Base-by-base conservation (phyloP, 2,329 filamentous ascomycete genomes). In the Davidsoniella virescens region DNA sequence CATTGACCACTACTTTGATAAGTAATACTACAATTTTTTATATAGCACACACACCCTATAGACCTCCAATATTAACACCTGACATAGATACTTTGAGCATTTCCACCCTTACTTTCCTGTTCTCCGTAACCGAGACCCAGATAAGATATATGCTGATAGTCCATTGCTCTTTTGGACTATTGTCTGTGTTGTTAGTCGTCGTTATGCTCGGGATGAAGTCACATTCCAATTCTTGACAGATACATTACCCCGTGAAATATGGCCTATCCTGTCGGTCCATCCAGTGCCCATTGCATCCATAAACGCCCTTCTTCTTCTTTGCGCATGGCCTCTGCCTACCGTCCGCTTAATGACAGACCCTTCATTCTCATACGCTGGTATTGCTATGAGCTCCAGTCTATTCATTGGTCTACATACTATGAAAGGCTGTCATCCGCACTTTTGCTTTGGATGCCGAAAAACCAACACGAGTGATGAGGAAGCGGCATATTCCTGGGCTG, bases 81-180 rank as follows among this genome's bases (percentile, higher is more conserved):
- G 12, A 4, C 10, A 16, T 3, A 73, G 69, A 51, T 76, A 71
- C 56, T 68, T 76, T 53, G 66, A 72, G 52, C 65, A 64, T 52
- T 76, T 70, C 45, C 72, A 76, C 51, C 67, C 67, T 2, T 72
- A 71, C 55, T 65, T 76, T 44, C 73, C 73, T 14, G 64, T 76
- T 10, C 58, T 76, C 10, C 65, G 70, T 16, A 63, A 64, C 5
- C 65, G 64, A 17, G 69, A 73, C 52, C 72, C 73, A 4, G 70
- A 76, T 52, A 64, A 67, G 48, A 69, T 68, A 54, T 76, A 72
- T 55, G 65, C 69, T 8, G 58, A 67, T 1, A 66, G 66, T 2
- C 65, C 67, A 1, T 62, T 71, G 7, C 65, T 76, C 5, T 76
- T 76, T 56, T 76, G 73, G 73, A 63, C 68, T n/a, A 65, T 76